Evolutionary conservation across 257 asterid genomes (phyloP), one percentile per base, ranked within the genome.

Genomic region (Solanum gandarillasii): DNA sequence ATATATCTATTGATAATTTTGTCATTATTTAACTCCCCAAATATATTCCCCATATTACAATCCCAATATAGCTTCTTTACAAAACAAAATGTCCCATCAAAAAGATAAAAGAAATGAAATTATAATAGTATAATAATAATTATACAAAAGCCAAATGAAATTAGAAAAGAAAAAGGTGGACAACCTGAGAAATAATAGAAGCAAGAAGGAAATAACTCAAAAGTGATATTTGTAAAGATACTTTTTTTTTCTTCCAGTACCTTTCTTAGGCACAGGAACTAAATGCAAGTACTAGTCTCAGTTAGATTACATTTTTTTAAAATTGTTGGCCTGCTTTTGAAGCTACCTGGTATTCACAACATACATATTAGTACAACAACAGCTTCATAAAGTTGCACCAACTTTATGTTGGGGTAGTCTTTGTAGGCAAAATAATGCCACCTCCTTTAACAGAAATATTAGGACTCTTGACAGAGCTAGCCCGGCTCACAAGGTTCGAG

Each of bases 401-500:
- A 89, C 90, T 87, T 58, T 91, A 87, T 48, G 90, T 84, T 75
- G 93, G 89, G 20, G 88, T 83, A 35, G 91, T 86, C 76, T 89
- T 93, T 23, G 95, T 94, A 27, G 96, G 94, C 31, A 91, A 71
- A 62, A 81, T 90, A 65, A 95, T 36, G 83, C 95, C 94, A 13
- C 98, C 95, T 18, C 98, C 96, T 87, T 93, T 94, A 27, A 96
- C 92, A 10, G 99, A 95, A 38, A 95, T 36, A 87, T 89, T 92
- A 20, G 95, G 91, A 58, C 91, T 75, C 86, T 91, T 89, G 79
- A 86, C 88, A 0, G 95, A 90, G 88, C 96, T 93, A 78, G 97
- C 98, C 90, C 94, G 90, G 89, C 98, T 95, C 93, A 91, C 94
- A 4, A 93, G 93, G 76, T 94, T 90, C 4, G 95, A 90, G 91